These are phyloP conservation scores for Aspergillus pseudoglaucus DNA, from an alignment of 2,329 filamentous ascomycete species.

Conservation along the genomic window DNA sequence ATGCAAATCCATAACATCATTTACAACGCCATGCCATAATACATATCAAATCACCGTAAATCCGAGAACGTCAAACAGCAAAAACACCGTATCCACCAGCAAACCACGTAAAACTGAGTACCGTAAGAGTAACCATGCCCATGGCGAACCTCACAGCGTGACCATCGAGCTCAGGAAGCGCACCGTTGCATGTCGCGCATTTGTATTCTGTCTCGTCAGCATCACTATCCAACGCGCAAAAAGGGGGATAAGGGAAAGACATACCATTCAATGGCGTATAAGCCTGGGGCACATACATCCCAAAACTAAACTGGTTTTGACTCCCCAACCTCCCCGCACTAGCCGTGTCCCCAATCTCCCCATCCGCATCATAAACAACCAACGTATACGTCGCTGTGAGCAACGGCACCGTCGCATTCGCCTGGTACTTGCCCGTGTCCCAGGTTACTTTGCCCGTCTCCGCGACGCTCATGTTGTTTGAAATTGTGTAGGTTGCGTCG, in stretches of 20 bases:
- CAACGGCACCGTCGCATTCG: slow-evolving; percentile 45
- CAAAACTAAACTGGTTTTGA: slow-evolving; percentile 51
- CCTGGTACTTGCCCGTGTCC: slow-evolving; percentile 53
- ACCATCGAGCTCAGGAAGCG: slow-evolving; percentile 47
- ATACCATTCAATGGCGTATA: slow-evolving; percentile 47
- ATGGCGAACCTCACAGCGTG: slow-evolving; percentile 52
- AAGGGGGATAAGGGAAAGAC: slow-evolving; percentile 11
- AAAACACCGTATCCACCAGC: slow-evolving; percentile 37
- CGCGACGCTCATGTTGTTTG: slow-evolving; percentile 51
- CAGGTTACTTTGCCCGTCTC: slow-evolving; percentile 50
- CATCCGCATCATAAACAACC: slow-evolving; percentile 54
- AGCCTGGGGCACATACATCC: slow-evolving; percentile 54
- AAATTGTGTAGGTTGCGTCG: slow-evolving; percentile 55
- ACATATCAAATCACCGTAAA: too few species aligned
- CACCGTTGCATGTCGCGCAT: slow-evolving; percentile 53
- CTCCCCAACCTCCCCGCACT: slow-evolving; percentile 50
- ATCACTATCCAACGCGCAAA: slow-evolving; percentile 11
- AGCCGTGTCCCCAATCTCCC: slow-evolving; percentile 46
- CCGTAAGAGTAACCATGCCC: slow-evolving; percentile 50
- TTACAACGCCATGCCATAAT: neutral
- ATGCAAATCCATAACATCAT: neutral
- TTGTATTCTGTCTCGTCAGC: slow-evolving; percentile 37
- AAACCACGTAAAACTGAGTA: slow-evolving; percentile 53
- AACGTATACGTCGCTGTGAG: slow-evolving; percentile 58
- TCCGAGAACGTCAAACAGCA: slow-evolving; percentile 12